A percentile compares a stretch with the other conserved stretches of the same genome.
Evolutionary conservation across 169 alveolate species (phyloP).

Genomic region (Plasmodium malariae): DNA sequence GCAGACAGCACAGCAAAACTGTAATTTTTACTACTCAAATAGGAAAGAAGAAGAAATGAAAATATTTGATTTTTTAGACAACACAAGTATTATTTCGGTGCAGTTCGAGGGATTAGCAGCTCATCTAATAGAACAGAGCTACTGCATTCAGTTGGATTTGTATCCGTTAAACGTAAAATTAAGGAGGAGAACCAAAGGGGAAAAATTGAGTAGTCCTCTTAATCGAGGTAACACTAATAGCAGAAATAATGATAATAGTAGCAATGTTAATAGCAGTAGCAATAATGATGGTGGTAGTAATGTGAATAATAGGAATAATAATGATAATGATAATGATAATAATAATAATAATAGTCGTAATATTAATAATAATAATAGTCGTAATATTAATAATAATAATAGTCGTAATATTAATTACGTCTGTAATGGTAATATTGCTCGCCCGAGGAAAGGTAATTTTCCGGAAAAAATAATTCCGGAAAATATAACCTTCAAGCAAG

Average conservation of each 20-base stretch:
- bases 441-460: conserved; percentile 4
- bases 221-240: too few species aligned
- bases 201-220: too few species aligned
- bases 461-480: conserved; percentile 42
- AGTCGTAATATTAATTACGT: too few species aligned
- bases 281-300: too few species aligned
- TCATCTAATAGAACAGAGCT: conserved; percentile 51
- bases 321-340: neutral
- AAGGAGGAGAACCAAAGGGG: neutral
- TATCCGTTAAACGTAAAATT: conserved; percentile 38
- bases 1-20: neutral
- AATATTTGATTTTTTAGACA: conserved; percentile 33
- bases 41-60: conserved; percentile 54
- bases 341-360: too few species aligned
- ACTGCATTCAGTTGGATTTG: conserved; percentile 39
- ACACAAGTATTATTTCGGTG: conserved; percentile 19
- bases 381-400: too few species aligned
- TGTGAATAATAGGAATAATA: neutral
- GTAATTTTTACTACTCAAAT: conserved; percentile 3
- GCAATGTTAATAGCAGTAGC: too few species aligned
- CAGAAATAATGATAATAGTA: too few species aligned
- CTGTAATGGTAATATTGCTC: too few species aligned
- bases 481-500: conserved; percentile 56
- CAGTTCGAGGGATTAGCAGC: conserved; percentile 73
- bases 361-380: too few species aligned